Conservation (phyloP, 306 rosid species). For the Cucurbita moschata region DNA sequence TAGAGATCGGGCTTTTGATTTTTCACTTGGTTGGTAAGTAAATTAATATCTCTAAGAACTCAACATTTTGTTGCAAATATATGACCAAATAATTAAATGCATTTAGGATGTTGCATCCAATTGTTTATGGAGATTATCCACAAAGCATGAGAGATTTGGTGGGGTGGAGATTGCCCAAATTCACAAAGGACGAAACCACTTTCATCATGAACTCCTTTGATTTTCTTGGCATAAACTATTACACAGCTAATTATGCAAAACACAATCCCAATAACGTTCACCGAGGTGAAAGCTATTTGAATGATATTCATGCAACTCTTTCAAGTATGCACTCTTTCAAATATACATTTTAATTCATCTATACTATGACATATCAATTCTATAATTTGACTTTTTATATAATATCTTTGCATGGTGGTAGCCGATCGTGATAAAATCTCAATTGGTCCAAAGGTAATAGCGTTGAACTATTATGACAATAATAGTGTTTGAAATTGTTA, state of each 20-base stretch:
- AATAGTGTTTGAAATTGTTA: no score
- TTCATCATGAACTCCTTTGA: slow-evolving; percentile 16
- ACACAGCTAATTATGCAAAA: slow-evolving; percentile 7
- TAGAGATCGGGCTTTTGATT: no score
- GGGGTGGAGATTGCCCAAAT: slow-evolving; percentile 16
- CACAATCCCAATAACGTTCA: neutral
- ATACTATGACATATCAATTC: no score
- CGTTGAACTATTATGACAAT: no score
- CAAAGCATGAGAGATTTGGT: slow-evolving; percentile 13
- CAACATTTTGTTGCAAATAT: no score
- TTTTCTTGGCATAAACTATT: slow-evolving; percentile 4
- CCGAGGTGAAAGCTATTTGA: slow-evolving; percentile 3
- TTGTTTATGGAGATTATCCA: slow-evolving; percentile 22
- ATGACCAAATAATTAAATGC: no score
- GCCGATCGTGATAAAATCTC: slow-evolving; percentile 17
- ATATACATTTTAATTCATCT: no score
- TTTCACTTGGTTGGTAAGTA: no score
- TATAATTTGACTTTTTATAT: no score
- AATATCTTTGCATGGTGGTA: neutral
- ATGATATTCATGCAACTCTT: slow-evolving; percentile 6
- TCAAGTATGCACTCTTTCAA: neutral
- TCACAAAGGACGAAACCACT: slow-evolving; percentile 3
- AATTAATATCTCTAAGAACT: neutral
- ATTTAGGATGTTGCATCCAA: slow-evolving; percentile 17
- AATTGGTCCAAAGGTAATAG: slow-evolving; percentile 16